Evolutionary conservation across 345 rosid genomes (phyloP).

Genomic region (Arabidopsis suecica): DNA sequence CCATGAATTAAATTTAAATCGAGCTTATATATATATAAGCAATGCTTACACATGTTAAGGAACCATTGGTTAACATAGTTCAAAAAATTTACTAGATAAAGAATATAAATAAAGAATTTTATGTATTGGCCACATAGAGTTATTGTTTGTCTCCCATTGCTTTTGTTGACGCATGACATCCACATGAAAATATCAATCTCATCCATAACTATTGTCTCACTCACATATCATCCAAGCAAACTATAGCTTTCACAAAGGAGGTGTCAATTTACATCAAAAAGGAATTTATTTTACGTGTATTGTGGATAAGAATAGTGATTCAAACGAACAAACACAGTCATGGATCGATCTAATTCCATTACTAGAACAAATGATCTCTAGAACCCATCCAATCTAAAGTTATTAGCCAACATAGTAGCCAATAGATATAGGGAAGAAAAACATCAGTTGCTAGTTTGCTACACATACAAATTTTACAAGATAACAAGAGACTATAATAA

Average conservation of each 20-base stretch:
- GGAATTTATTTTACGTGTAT: background rate
- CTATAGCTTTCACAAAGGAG: conserved; percentile 41
- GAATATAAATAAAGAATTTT: conserved; percentile 30
- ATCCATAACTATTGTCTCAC: conserved; percentile 45
- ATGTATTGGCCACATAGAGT: conserved; percentile 45
- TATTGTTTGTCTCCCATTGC: conserved; percentile 41
- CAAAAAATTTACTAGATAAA: conserved; percentile 31
- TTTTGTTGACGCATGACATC: conserved; percentile 45
- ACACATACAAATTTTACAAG: background rate
- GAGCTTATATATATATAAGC: conserved; percentile 22
- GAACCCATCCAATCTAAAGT: conserved; percentile 20
- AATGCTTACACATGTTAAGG: conserved; percentile 35
- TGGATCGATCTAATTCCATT: conserved; percentile 20
- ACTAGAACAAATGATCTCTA: conserved; percentile 9
- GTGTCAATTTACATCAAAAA: conserved; percentile 10
- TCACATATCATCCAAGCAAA: conserved; percentile 47
- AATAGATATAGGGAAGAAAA: background rate
- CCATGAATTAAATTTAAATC: conserved; percentile 32
- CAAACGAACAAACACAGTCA: conserved; percentile 42
- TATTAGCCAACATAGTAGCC: conserved; percentile 22
- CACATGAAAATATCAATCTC: conserved; percentile 49
- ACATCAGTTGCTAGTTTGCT: background rate
- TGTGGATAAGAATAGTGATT: conserved; percentile 43
- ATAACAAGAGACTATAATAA: background rate
- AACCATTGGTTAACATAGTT: conserved; percentile 31